Conservation (phyloP, 2,329 filamentous ascomycete species). For the Madurella fahalii region DNA sequence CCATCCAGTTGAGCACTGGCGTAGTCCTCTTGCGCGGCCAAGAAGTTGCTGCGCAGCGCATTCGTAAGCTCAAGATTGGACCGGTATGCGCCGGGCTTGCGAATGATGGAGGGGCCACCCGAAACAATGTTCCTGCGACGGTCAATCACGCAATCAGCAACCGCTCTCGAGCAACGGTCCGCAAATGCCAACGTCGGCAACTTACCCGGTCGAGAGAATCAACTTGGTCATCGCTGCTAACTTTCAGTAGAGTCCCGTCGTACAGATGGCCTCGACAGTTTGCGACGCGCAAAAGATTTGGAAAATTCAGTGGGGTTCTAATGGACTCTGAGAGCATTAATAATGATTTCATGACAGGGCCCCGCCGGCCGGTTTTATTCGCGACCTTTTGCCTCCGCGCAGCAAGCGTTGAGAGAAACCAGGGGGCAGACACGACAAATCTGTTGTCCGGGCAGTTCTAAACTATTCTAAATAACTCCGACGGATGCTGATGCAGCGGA, state of each 20-base stretch:
- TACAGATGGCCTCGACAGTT: background rate
- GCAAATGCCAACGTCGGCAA: background rate
- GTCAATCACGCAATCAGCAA: slow-evolving; percentile 26
- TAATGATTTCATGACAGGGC: slow-evolving; percentile 24
- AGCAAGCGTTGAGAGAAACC: background rate
- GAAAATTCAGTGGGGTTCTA: slow-evolving; percentile 7
- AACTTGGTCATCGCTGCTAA: slow-evolving; percentile 63
- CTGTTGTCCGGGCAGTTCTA: slow-evolving; percentile 1
- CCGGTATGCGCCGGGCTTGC: slow-evolving; percentile 70
- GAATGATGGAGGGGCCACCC: slow-evolving; percentile 76
- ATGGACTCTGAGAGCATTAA: slow-evolving; percentile 15
- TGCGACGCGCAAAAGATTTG: background rate
- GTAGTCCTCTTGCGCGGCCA: slow-evolving; percentile 65
- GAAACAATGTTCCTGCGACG: slow-evolving; percentile 72
- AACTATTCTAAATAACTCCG: background rate
- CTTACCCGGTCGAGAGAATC: slow-evolving; percentile 78
- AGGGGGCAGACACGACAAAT: slow-evolving; percentile 7
- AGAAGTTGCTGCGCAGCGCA: slow-evolving; percentile 79
- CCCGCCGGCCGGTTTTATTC: slow-evolving; percentile 15
- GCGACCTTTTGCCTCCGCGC: background rate
- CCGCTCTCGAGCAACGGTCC: slow-evolving; percentile 8
- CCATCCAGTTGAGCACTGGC: slow-evolving; percentile 30
- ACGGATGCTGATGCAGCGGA: background rate
- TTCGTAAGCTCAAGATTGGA: slow-evolving; percentile 93
- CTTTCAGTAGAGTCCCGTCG: background rate